phyloP scores from a whole-genome alignment of 2,329 filamentous ascomycete genomes.

The Cladobotryum mycophilum region DNA sequence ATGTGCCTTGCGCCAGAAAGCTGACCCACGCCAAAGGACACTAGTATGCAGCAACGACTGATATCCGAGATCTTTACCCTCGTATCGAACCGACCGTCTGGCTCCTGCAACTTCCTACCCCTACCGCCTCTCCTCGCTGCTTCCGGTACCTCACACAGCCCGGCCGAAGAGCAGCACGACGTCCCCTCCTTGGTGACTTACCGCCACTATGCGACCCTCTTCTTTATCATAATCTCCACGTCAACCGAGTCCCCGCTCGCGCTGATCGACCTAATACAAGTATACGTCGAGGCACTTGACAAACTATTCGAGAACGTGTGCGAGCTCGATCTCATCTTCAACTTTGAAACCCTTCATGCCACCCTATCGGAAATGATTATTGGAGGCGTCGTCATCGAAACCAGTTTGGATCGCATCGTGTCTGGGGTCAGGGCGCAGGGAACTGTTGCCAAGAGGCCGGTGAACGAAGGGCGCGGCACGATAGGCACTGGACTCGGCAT shows the following conservation, averaged over 20 bases:
- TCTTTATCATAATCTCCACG: slow-evolving; percentile 97
- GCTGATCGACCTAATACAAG: slow-evolving; percentile 92
- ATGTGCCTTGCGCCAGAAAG: not conserved
- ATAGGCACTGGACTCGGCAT: slow-evolving; percentile 48
- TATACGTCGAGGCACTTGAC: slow-evolving; percentile 94
- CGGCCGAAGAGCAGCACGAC: slow-evolving; percentile 69
- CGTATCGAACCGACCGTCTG: slow-evolving; percentile 83
- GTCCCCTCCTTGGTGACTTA: slow-evolving; percentile 94
- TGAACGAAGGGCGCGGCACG: slow-evolving; percentile 57
- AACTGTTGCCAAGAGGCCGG: slow-evolving; percentile 69
- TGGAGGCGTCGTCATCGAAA: slow-evolving; percentile 90
- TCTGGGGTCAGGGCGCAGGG: slow-evolving; percentile 74
- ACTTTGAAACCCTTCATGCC: slow-evolving; percentile 94
- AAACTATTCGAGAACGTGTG: slow-evolving; percentile 97
- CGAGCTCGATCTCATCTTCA: slow-evolving; percentile 97
- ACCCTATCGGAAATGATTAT: slow-evolving; percentile 91
- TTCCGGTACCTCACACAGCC: slow-evolving; percentile 57
- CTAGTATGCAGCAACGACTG: slow-evolving; percentile 90
- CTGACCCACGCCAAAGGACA: slow-evolving; percentile 58
- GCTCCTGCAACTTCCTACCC: slow-evolving; percentile 95
- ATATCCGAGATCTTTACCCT: slow-evolving; percentile 97
- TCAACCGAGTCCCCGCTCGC: slow-evolving; percentile 93
- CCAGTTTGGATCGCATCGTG: slow-evolving; percentile 80
- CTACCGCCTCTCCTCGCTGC: slow-evolving; percentile 59
- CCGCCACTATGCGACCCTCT: slow-evolving; percentile 95